phyloP scores from a whole-genome alignment of 2,329 filamentous ascomycete genomes.

The Trichoderma polysporum region DNA sequence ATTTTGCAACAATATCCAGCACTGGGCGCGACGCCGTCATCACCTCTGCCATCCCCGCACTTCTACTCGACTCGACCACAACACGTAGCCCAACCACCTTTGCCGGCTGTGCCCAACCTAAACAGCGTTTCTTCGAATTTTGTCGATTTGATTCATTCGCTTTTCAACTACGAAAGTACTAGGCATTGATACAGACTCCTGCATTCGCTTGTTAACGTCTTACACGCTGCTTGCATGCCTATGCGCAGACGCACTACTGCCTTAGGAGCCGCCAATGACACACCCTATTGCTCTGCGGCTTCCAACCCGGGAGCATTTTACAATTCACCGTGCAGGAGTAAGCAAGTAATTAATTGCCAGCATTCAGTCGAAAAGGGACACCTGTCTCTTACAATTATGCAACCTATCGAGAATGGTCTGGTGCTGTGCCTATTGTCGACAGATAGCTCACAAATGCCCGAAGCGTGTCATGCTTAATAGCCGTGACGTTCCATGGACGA shows the following conservation, averaged over 20 bases:
- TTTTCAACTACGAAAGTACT: not conserved
- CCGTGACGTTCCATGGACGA: not conserved
- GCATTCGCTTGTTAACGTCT: not conserved
- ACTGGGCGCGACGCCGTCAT: conserved; percentile 3
- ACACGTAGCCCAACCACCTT: conserved; percentile 12
- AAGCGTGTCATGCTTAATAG: conserved; percentile 10
- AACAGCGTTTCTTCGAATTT: not conserved
- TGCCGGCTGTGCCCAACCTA: conserved; percentile 12
- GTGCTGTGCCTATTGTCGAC: not conserved
- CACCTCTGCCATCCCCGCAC: conserved; percentile 8
- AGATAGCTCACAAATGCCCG: conserved; percentile 2
- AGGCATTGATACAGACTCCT: conserved; percentile 13
- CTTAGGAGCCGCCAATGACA: not conserved
- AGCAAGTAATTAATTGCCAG: not conserved
- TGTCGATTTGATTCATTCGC: not conserved
- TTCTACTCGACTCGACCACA: not conserved
- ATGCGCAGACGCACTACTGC: not conserved
- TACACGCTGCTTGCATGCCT: not conserved
- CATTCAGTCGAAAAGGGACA: not conserved
- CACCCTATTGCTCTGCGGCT: not conserved
- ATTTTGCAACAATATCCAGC: not conserved
- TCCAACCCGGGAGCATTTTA: not conserved
- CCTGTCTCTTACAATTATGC: conserved; percentile 3
- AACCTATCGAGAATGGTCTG: not conserved
- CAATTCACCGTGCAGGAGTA: conserved; percentile 13